Conservation (phyloP, 116 monocot species). For the Zostera marina region DNA sequence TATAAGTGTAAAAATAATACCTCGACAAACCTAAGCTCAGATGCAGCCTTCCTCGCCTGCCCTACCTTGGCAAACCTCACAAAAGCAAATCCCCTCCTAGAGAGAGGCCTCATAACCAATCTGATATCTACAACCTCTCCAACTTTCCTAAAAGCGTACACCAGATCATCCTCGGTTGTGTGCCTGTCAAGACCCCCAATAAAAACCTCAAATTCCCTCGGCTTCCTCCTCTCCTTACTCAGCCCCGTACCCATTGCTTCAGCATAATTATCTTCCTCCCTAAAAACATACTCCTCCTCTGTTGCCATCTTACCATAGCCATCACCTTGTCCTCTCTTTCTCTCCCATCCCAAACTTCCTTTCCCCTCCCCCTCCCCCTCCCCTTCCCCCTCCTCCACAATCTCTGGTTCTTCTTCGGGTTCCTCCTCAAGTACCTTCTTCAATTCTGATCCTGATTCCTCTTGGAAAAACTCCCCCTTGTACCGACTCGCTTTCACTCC, state of each 20-base stretch:
- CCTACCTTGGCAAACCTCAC: conserved; percentile 15
- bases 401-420: neutral
- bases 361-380: neutral
- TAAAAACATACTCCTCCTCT: neutral
- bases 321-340: neutral
- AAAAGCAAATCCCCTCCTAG: conserved; percentile 21
- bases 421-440: neutral
- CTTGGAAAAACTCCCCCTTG: too few species aligned
- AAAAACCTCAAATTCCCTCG: conserved; percentile 20
- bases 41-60: conserved; percentile 15
- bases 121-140: conserved; percentile 22
- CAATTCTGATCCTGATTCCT: too few species aligned
- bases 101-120: conserved; percentile 3
- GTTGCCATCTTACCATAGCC: neutral
- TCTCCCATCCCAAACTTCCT: conserved; percentile 2
- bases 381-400: neutral
- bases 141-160: conserved; percentile 6
- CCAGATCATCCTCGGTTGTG: conserved; percentile 16
- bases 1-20: neutral
- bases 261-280: neutral
- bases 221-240: conserved; percentile 8
- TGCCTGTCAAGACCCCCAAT: conserved; percentile 14
- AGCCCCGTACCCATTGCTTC: neutral
- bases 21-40: conserved; percentile 8
- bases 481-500: too few species aligned